Conservation (phyloP, 2,329 filamentous ascomycete genomes). For the Alternaria novae-zelandiae region DNA sequence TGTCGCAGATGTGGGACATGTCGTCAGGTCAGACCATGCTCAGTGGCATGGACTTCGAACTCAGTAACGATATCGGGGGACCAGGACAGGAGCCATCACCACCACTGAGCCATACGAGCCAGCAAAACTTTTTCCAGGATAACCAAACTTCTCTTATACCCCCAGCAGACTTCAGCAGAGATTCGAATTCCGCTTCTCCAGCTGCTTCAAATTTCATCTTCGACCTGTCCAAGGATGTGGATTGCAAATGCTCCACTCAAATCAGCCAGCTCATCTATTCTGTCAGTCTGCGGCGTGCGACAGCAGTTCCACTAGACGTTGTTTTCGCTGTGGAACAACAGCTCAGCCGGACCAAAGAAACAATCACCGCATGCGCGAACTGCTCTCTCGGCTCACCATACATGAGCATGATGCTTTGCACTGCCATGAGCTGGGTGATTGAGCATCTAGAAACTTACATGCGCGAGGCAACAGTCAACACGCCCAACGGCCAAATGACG, state of each 20-base stretch:
- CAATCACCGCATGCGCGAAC: not conserved
- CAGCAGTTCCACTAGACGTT: not conserved
- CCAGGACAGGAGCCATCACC: not conserved
- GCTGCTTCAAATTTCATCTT: not conserved
- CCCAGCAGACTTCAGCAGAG: not conserved
- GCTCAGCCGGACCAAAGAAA: not conserved
- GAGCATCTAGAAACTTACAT: not conserved
- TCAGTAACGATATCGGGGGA: not conserved
- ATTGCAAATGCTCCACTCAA: not conserved
- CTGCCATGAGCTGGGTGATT: not conserved
- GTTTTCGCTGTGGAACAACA: not conserved
- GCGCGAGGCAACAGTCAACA: not conserved
- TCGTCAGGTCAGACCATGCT: not conserved
- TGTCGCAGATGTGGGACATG: not conserved
- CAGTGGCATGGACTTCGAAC: not conserved
- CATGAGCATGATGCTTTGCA: not conserved
- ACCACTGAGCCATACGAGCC: not conserved
- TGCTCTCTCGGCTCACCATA: not conserved
- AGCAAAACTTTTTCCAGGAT: not conserved
- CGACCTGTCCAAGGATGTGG: not conserved
- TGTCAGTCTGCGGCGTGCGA: not conserved
- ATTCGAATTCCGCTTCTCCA: not conserved
- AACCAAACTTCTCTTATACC: not conserved
- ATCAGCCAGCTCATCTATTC: not conserved
- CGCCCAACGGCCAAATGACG: not conserved